A percentile compares a stretch with the other conserved stretches of the same genome.
These are phyloP conservation scores for Phallus indusiatus DNA, from an alignment of 768 basidiomycete genomes.

Conservation along the genomic window DNA sequence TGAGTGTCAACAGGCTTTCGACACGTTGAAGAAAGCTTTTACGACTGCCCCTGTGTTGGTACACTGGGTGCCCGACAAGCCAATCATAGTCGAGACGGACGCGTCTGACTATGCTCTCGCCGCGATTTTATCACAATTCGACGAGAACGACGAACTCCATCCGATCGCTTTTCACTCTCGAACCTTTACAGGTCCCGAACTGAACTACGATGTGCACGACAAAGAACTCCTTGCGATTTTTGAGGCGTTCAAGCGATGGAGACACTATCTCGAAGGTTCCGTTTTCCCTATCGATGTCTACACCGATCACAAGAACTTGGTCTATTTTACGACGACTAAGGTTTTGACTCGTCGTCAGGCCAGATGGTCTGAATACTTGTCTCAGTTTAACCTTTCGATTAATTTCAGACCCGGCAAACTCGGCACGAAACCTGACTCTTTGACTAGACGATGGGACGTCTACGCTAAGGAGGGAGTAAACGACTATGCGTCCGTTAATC, in stretches of 20 bases:
- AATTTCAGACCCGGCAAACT: slow-evolving; percentile 19
- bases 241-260: slow-evolving; percentile 20
- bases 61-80: neutral
- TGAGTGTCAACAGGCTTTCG: slow-evolving; percentile 19
- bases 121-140: neutral
- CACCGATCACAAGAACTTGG: neutral
- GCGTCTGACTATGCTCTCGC: neutral
- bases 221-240: slow-evolving; percentile 40
- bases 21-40: slow-evolving; percentile 21
- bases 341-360: slow-evolving; percentile 21
- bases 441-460: slow-evolving; percentile 17
- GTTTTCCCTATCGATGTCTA: neutral
- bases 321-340: slow-evolving; percentile 18
- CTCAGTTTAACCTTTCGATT: slow-evolving; percentile 27
- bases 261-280: slow-evolving; percentile 25
- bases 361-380: slow-evolving; percentile 28
- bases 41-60: slow-evolving; percentile 16
- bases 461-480: slow-evolving; percentile 16
- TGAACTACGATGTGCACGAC: slow-evolving; percentile 7
- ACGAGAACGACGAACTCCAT: neutral
- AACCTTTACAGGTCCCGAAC: neutral
- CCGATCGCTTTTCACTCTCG: neutral
- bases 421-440: slow-evolving; percentile 15
- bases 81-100: neutral
- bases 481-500: slow-evolving; percentile 17